Percentiles rank a stretch among this genome's conserved stretches.
phyloP scores from a whole-genome alignment of 768 basidiomycete species.

The Leccinum subgranulosum region DNA sequence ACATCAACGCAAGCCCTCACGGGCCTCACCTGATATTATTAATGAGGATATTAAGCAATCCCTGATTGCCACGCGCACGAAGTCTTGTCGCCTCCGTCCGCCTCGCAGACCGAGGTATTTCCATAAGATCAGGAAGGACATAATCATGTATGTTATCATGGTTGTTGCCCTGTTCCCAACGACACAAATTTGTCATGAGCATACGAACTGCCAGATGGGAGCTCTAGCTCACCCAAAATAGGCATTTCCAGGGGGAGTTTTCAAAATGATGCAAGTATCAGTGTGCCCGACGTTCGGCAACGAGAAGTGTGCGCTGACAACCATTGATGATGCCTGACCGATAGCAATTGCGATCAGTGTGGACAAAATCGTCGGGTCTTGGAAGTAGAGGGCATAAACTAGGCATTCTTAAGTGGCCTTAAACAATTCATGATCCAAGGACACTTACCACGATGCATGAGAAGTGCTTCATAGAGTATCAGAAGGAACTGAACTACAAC shows the following conservation, averaged over 20 bases:
- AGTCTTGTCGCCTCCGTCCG: not conserved
- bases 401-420: not conserved
- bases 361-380: slow-evolving; percentile 2
- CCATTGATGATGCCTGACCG: slow-evolving; percentile 19
- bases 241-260: slow-evolving; percentile 6
- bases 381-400: slow-evolving; percentile 21
- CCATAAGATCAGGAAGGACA: slow-evolving; percentile 18
- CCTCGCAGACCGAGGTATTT: slow-evolving; percentile 9
- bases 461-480: slow-evolving; percentile 3
- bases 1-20: not conserved
- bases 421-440: not conserved
- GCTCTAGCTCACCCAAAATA: slow-evolving; percentile 17
- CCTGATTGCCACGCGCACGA: slow-evolving; percentile 11
- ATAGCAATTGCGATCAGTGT: slow-evolving; percentile 4
- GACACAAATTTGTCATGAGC: not conserved
- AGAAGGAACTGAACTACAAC: slow-evolving; percentile 11
- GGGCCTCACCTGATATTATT: slow-evolving; percentile 5
- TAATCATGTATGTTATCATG: slow-evolving; percentile 7
- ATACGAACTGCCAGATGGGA: not conserved
- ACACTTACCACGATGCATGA: slow-evolving; percentile 20
- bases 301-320: slow-evolving; percentile 7
- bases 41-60: slow-evolving; percentile 10
- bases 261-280: slow-evolving; percentile 13
- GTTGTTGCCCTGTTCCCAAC: slow-evolving; percentile 12
- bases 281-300: slow-evolving; percentile 7